A percentile compares a stretch with the other conserved stretches of the same genome.
phyloP scores from a whole-genome alignment of 495 filamentous ascomycete genomes.

The Talaromyces trachyspermus region DNA sequence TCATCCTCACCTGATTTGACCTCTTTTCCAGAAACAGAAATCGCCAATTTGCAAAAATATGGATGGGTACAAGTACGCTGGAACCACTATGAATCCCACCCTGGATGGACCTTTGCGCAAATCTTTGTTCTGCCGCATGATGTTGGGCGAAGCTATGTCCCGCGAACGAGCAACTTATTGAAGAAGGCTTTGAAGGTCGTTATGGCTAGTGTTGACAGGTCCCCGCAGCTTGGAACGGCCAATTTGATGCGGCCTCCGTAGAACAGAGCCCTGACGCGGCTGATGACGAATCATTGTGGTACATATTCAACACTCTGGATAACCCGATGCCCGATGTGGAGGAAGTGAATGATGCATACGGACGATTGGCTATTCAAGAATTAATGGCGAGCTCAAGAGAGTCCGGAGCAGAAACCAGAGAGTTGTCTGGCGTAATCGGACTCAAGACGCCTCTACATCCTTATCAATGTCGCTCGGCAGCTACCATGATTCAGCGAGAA shows the following conservation, averaged over 20 bases:
- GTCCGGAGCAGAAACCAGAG: constrained; percentile 4
- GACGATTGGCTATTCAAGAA: constrained; percentile 51
- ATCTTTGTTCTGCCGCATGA: constrained; percentile 65
- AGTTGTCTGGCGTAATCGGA: constrained; percentile 41
- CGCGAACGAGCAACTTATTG: constrained; percentile 31
- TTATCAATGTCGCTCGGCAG: constrained; percentile 77
- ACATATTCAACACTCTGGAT: constrained; percentile 79
- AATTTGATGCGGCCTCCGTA: constrained; percentile 3
- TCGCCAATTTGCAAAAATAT: constrained; percentile 21
- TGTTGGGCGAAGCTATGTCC: constrained; percentile 44
- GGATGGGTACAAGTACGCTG: constrained; percentile 26
- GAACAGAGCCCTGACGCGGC: constrained; percentile 9
- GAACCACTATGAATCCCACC: constrained; percentile 11
- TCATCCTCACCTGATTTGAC: no score
- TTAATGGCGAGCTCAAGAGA: constrained; percentile 36
- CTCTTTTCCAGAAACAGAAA: constrained; percentile 17
- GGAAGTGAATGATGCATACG: constrained; percentile 45
- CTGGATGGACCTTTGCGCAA: constrained; percentile 28
- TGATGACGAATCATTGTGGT: constrained; percentile 60
- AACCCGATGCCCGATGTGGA: constrained; percentile 57
- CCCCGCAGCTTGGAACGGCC: constrained; percentile 50
- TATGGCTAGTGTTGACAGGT: constrained; percentile 51
- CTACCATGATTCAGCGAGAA: constrained; percentile 82
- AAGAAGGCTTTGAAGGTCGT: constrained; percentile 41
- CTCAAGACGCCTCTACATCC: constrained; percentile 63